phyloP scores from a whole-genome alignment of 768 basidiomycete genomes.

The Trametes coccinea region DNA sequence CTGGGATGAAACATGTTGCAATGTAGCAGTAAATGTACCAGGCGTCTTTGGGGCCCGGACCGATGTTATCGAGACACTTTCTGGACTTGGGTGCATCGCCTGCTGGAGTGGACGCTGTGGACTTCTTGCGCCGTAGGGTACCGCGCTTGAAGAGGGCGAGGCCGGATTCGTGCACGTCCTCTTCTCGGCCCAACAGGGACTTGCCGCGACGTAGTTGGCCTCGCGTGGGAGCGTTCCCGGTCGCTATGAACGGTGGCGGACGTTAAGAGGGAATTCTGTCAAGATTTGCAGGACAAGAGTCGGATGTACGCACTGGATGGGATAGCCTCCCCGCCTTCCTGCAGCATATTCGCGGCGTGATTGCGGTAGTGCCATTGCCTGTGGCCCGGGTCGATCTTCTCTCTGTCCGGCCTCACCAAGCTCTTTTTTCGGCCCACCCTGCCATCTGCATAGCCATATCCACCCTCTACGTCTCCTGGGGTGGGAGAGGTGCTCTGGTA shows the following conservation, averaged over 20 bases:
- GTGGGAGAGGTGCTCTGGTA: constrained; percentile 43
- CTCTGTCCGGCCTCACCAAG: constrained; percentile 88
- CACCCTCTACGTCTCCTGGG: constrained; percentile 43
- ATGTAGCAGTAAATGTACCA: constrained; percentile 96
- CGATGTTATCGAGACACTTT: constrained; percentile 69
- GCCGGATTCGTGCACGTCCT: constrained; percentile 90
- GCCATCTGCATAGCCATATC: constrained; percentile 43
- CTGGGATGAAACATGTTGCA: constrained; percentile 82
- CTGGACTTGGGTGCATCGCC: constrained; percentile 37
- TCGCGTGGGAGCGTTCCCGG: constrained; percentile 74
- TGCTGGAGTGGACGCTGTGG: constrained; percentile 43
- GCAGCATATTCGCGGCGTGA: constrained; percentile 77
- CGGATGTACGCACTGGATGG: constrained; percentile 71
- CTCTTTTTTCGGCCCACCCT: constrained; percentile 83
- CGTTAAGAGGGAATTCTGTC: constrained; percentile 11
- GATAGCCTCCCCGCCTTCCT: constrained; percentile 71
- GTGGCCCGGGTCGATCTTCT: constrained; percentile 94
- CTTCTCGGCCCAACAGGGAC: constrained; percentile 86
- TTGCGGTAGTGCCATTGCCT: constrained; percentile 92
- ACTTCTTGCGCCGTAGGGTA: constrained; percentile 70
- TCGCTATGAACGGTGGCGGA: constrained; percentile 44
- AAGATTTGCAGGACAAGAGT: constrained; percentile 6
- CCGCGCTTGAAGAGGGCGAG: constrained; percentile 89
- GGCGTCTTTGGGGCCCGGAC: constrained; percentile 85
- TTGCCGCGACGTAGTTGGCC: constrained; percentile 74